Evolutionary conservation across 345 rosid genomes (phyloP).

Genomic region (Hibiscus trionum): DNA sequence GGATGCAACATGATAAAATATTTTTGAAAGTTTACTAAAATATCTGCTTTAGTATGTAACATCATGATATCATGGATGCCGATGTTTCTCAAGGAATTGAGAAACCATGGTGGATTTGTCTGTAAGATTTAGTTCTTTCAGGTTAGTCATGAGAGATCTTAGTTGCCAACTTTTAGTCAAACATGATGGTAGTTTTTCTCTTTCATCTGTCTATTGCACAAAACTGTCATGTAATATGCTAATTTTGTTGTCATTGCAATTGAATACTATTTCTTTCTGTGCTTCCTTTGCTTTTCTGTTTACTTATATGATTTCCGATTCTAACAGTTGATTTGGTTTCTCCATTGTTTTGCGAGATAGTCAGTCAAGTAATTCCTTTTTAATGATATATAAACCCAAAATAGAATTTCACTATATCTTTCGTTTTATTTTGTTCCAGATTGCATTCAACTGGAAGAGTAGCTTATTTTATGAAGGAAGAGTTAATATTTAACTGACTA

Average conservation of each 20-base stretch:
- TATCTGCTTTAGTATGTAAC: too few species aligned
- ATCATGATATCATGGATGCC: background rate
- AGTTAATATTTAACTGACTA: constrained; percentile 39
- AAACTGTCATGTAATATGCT: background rate
- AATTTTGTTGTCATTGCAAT: background rate
- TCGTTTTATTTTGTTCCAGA: background rate
- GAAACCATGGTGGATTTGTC: background rate
- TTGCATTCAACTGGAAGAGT: background rate
- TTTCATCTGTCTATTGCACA: background rate
- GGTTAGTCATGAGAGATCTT: background rate
- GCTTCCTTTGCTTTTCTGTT: background rate
- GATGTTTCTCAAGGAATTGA: background rate
- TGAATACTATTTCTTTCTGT: background rate
- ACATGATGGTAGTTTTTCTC: background rate
- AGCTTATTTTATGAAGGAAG: constrained; percentile 6
- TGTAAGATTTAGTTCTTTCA: background rate
- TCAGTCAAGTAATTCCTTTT: background rate
- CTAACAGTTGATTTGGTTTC: constrained; percentile 12
- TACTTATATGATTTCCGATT: constrained; percentile 13
- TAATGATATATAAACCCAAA: background rate
- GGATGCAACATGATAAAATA: too few species aligned
- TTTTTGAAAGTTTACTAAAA: too few species aligned
- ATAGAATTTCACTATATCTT: background rate
- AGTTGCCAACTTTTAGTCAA: background rate
- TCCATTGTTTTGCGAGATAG: background rate